These are phyloP conservation scores for Clonostachys sp. DNA, from an alignment of 2,329 filamentous ascomycete species.

Conservation along the genomic window DNA sequence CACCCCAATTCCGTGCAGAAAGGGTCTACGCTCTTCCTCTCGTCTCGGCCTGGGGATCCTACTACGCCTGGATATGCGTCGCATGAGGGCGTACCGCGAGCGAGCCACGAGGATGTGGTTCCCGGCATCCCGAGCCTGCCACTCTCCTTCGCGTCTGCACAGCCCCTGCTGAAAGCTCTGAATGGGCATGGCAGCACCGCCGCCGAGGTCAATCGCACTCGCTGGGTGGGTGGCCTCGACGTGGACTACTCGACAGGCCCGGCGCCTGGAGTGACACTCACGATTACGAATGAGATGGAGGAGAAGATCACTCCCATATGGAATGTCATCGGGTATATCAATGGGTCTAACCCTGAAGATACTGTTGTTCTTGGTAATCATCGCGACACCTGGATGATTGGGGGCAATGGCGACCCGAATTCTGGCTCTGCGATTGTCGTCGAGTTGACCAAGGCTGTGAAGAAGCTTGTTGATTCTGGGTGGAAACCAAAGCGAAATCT, in stretches of 20 bases:
- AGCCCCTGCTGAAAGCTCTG: slow-evolving; percentile 72
- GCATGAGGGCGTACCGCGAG: slow-evolving; percentile 63
- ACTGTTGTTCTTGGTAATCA: slow-evolving; percentile 78
- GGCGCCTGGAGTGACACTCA: slow-evolving; percentile 53
- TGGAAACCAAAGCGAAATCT: slow-evolving; percentile 74
- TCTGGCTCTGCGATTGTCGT: slow-evolving; percentile 74
- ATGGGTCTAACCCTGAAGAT: slow-evolving; percentile 70
- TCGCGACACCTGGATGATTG: slow-evolving; percentile 77
- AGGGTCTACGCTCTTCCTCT: slow-evolving; percentile 70
- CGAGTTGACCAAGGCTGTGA: slow-evolving; percentile 70
- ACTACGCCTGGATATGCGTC: slow-evolving; percentile 82
- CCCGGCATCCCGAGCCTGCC: slow-evolving; percentile 78
- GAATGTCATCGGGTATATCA: slow-evolving; percentile 78
- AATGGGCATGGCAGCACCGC: slow-evolving; percentile 71
- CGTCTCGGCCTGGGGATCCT: slow-evolving; percentile 58
- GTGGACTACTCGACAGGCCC: slow-evolving; percentile 37
- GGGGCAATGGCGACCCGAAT: slow-evolving; percentile 82
- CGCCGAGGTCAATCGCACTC: slow-evolving; percentile 55
- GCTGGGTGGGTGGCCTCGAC: slow-evolving; percentile 51
- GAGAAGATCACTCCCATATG: slow-evolving; percentile 67
- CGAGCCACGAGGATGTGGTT: slow-evolving; percentile 56
- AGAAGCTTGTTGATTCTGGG: slow-evolving; percentile 62
- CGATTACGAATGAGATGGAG: slow-evolving; percentile 64
- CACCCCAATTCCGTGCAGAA: slow-evolving; percentile 75
- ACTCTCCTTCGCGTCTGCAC: slow-evolving; percentile 71